Base-by-base conservation (phyloP, 2,329 filamentous ascomycete genomes). In the Aspergillus pseudonomiae region DNA sequence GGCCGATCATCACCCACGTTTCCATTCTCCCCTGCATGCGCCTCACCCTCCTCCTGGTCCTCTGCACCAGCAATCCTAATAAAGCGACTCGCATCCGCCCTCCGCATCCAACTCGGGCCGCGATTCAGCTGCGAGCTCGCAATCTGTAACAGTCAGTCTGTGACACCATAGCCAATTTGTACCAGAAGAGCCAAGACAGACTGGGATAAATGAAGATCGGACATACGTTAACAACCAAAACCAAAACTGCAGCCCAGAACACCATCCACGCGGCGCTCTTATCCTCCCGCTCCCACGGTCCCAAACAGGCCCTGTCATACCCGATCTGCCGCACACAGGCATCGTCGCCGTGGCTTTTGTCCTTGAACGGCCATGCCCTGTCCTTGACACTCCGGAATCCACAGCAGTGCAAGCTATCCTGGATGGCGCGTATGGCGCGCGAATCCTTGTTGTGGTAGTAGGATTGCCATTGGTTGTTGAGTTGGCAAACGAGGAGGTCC, bases 341-440 rank as follows among this genome's bases (percentile, higher is more conserved):
- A 52, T 71, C 62, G 28, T 74, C 75, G 3, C 68, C 71, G 28
- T 77, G 68, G 9, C 59, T 62, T 0, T 59, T 61, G 36, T 75
- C 73, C 50, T 77, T 78, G 63, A 79, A 79, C 1, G 77, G 77
- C 77, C 77, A 79, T 3, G 77, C 75, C 19, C 75, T 67, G 57
- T 79, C 77, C 61, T 68, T 75, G n/a, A 72, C 68, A 46, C 76
- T 78, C 39, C 75, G 68, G 10, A 76, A 65, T 2, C 77, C 77
- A 46, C 77, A 79, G 57, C 77, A 78, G 45, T 67, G 74, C 28
- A 77, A 66, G 4, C 60, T 59, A 53, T 74, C 73, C 60, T 79
- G 75, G 57, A 78, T 77, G 2, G 70, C 54, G 24, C 77, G 73
- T 43, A 78, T 75, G 7, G 72, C 69, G 3, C 65, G 59, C 6